These are phyloP conservation scores for Rhodotorula glutinis DNA, from an alignment of 1,284 basidiomycete genomes.

Conservation along the genomic window DNA sequence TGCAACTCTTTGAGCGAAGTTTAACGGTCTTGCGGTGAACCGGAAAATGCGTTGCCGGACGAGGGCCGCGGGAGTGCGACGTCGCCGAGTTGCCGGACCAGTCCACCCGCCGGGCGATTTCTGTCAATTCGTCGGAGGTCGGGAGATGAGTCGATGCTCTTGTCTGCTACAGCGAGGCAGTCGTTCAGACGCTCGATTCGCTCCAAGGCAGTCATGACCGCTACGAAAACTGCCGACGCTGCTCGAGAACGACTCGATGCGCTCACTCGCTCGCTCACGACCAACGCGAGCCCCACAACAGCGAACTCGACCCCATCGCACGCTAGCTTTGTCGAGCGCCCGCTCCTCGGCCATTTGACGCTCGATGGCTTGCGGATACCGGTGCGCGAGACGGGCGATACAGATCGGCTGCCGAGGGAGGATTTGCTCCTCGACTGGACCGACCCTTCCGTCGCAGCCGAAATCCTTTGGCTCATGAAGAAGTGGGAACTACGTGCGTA, in stretches of 20 bases:
- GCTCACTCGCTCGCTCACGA: background rate
- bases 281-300: background rate
- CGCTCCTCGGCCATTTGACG: slow-evolving; percentile 24
- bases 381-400: slow-evolving; percentile 17
- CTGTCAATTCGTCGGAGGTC: too few species aligned
- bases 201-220: background rate
- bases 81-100: background rate
- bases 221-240: background rate
- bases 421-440: slow-evolving; percentile 10
- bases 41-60: too few species aligned
- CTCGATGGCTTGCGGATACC: slow-evolving; percentile 17
- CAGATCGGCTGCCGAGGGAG: slow-evolving; percentile 4
- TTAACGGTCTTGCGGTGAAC: too few species aligned
- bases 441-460: slow-evolving; percentile 1
- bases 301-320: background rate
- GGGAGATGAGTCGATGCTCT: too few species aligned
- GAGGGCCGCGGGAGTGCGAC: too few species aligned
- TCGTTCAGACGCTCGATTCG: background rate
- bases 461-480: slow-evolving; percentile 28
- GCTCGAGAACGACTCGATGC: background rate
- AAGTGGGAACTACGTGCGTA: slow-evolving; percentile 25
- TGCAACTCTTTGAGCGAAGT: background rate
- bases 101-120: too few species aligned
- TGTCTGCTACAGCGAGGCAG: background rate
- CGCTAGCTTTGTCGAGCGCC: background rate